These are phyloP conservation scores for Mycena leptocephala DNA, from an alignment of 768 basidiomycete genomes.

Conservation along the genomic window DNA sequence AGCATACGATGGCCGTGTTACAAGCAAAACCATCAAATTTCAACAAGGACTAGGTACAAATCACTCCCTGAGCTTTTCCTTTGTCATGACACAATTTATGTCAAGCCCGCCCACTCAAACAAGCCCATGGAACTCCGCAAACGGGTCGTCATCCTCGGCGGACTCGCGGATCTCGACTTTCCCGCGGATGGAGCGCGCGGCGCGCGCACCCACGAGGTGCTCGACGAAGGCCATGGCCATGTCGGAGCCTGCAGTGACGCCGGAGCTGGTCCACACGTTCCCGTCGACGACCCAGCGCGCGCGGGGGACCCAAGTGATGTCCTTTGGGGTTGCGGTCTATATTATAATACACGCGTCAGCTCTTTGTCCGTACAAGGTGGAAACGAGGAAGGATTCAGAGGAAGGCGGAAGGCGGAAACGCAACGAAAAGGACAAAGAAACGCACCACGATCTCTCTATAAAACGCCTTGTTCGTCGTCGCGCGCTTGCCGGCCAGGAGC, in stretches of 20 bases:
- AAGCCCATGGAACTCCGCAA: conserved; percentile 8
- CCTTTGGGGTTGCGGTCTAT: conserved; percentile 35
- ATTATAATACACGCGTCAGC: too few species aligned
- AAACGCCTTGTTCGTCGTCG: conserved; percentile 55
- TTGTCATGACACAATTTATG: too few species aligned
- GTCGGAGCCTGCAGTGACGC: conserved; percentile 49
- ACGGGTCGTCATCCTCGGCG: not conserved
- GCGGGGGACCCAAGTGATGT: conserved; percentile 51
- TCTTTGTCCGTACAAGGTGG: too few species aligned
- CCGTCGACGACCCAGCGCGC: conserved; percentile 53
- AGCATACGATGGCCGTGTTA: too few species aligned
- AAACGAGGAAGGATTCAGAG: too few species aligned
- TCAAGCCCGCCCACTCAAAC: not conserved
- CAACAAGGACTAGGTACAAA: too few species aligned
- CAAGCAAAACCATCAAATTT: too few species aligned
- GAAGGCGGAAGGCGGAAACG: too few species aligned
- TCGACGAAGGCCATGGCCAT: not conserved
- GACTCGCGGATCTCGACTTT: not conserved
- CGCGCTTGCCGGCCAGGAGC: conserved; percentile 49
- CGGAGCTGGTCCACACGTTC: conserved; percentile 55
- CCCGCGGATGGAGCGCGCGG: not conserved
- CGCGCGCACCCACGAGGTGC: not conserved
- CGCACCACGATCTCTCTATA: conserved; percentile 46
- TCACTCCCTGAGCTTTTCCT: too few species aligned
- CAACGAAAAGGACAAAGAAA: too few species aligned